phyloP scores from a whole-genome alignment of 495 filamentous ascomycete species.

The Penicillium crystallinum region DNA sequence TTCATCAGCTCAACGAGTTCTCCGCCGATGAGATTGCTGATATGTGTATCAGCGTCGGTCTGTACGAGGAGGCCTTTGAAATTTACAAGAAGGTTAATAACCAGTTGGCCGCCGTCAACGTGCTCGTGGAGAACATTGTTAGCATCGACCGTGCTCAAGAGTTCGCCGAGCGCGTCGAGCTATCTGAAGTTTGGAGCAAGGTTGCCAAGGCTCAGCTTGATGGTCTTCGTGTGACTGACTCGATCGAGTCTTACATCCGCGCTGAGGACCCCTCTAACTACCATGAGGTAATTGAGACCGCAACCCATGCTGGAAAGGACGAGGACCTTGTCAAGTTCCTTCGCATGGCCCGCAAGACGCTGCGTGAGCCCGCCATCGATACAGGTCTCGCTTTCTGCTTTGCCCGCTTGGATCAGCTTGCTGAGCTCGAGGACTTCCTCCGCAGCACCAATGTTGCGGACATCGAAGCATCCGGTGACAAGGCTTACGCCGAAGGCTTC shows the following conservation, averaged over 20 bases:
- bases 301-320: conserved; percentile 93
- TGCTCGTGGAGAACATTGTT: conserved; percentile 93
- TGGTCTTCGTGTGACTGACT: conserved; percentile 86
- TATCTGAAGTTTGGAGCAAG: conserved; percentile 98
- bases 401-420: conserved; percentile 83
- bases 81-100: conserved; percentile 97
- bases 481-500: conserved; percentile 90
- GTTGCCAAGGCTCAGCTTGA: conserved; percentile 98
- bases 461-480: conserved; percentile 93
- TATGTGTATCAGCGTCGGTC: conserved; percentile 88
- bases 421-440: conserved; percentile 95
- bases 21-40: conserved; percentile 86
- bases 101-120: conserved; percentile 78
- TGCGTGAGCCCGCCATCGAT: conserved; percentile 91
- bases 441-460: conserved; percentile 91
- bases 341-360: conserved; percentile 92
- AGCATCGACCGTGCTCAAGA: conserved; percentile 98
- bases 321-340: conserved; percentile 97
- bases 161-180: conserved; percentile 92
- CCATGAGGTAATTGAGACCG: conserved; percentile 91
- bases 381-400: conserved; percentile 91
- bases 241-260: conserved; percentile 95
- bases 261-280: conserved; percentile 92
- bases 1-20: conserved; percentile 84
- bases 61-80: conserved; percentile 97